Evolutionary conservation across 1,284 basidiomycete species (phyloP), one percentile per base, ranked within the genome.

Genomic region (Coriolopsis trogii): DNA sequence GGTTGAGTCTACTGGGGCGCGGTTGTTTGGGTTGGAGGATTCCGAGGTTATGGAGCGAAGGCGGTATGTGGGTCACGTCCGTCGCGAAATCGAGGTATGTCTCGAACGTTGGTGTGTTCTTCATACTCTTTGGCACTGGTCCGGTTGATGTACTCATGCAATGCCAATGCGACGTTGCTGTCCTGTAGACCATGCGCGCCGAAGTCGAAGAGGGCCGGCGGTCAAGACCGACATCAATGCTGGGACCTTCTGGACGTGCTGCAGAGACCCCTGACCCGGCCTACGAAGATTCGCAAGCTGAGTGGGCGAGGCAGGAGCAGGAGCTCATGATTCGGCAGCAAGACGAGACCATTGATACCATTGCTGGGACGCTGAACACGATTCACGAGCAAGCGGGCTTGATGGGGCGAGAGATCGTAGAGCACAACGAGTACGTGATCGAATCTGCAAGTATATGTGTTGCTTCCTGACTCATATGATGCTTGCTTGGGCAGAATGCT

Each of bases 291-390:
- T 81, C 87, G 41, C 83, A 91, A 63, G 71, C 77, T 4, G 81
- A 82, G 16, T 95, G 93, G 93, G 87, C 90, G 42, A 74, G 78
- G 44, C 82, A 93, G 67, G 92, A 94, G 65, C 93, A 89, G 67
- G 83, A 93, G 89, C 82, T 93, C 67, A 84, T 95, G 70, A 84
- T 96, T 36, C 80, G 79, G 40, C 82, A 91, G 62, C 94, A 97
- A 75, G 94, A 97, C 65, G 79, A 84, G 41, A 89, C 93, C 0
- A 85, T 97, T 53, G 85, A 88, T 38, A 82, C 87, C 0, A 95
- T 97, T 62, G 82, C 88, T 0, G 92, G 93, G 0, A 93, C 94
- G 0, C 69, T 97, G 36, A 82, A 68, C 48, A 93, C 86, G 1
- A 73, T 97, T 12, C 85, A 88, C 0, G 85, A 91, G 58, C 95